A percentile compares a stretch with the other conserved stretches of the same genome.
phyloP scores from a whole-genome alignment of 164 flowering plant species.

The Chimonanthus salicifolius region DNA sequence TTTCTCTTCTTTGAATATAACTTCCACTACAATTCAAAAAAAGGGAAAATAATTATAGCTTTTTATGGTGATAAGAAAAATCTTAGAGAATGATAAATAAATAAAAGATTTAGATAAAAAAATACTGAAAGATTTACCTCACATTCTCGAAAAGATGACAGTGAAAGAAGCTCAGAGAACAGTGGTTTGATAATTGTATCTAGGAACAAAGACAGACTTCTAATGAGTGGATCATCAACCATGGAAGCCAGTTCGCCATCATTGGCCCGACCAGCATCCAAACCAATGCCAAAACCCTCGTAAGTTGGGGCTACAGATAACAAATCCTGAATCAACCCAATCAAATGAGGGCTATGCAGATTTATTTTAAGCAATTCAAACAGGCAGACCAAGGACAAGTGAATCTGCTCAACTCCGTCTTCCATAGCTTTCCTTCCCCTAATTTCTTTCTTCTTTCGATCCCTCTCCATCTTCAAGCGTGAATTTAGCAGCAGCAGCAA shows the following conservation, averaged over 20 bases:
- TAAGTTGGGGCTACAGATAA: slow-evolving; percentile 26
- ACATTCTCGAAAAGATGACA: slow-evolving; percentile 37
- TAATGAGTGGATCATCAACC: slow-evolving; percentile 31
- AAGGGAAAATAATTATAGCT: no score
- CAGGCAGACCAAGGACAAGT: slow-evolving; percentile 53
- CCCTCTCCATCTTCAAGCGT: slow-evolving; percentile 16
- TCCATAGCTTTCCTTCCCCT: slow-evolving; percentile 41
- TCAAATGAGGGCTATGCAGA: slow-evolving; percentile 19
- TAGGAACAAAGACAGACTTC: slow-evolving; percentile 37
- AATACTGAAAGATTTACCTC: slow-evolving; percentile 41
- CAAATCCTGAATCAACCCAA: slow-evolving; percentile 47
- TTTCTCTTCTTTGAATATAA: no score
- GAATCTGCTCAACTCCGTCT: slow-evolving; percentile 41
- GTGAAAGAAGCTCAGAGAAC: slow-evolving; percentile 48
- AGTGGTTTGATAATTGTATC: slow-evolving; percentile 48
- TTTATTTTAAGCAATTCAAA: slow-evolving; percentile 43
- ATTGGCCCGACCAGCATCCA: slow-evolving; percentile 15
- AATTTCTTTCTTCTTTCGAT: slow-evolving; percentile 36
- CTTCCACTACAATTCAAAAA: no score
- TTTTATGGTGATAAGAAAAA: no score
- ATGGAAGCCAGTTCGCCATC: slow-evolving; percentile 25
- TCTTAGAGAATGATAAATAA: no score
- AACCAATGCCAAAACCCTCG: slow-evolving; percentile 9
- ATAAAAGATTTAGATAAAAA: no score
- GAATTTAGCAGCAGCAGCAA: slow-evolving; percentile 47